Base-by-base conservation (phyloP, 2,329 filamentous ascomycete species). In the Epichloe amarillans region DNA sequence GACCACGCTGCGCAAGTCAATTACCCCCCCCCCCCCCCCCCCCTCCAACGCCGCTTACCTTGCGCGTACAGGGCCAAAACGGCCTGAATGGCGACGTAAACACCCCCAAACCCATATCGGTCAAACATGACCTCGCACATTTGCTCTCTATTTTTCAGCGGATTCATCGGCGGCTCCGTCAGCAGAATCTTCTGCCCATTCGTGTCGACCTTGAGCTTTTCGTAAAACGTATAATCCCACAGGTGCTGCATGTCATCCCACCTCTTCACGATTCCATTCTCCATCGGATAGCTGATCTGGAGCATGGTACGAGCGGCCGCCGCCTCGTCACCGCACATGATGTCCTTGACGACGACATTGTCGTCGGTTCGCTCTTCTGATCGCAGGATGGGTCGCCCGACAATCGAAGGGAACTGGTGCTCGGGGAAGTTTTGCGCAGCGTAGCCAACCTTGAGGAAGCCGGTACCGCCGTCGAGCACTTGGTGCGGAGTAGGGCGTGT, bases 91-190 rank as follows among this genome's bases (percentile, higher is more conserved):
- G 93, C 93, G 54, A 98, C 93, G 65, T 97, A 97, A 53, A 98
- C 91, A 52, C 93, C 93, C 46, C 90, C 91, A 65, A 98, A 98
- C 58, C 82, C 83, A 71, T 97, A 98, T 55, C 88, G 82, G 68
- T 98, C 93, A 69, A 98, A 95, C 93, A 98, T 98, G 70, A 97
- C 89, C 72, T 98, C 88, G 66, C 84, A 88, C 93, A 98, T 98
- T 70, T 94, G 84, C 72, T 97, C 90, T 56, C 93, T 82, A 73
- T 98, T 98, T 77, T 84, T 90, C 54, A 97, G 77, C 45, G 93
- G 93, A 71, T 98, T 97, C 86, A 97, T 93, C 15, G 93, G 93
- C 37, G 93, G 91, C 71, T 98, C 93, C 45, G 91, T 97, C 60
- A 97, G 79, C 57, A 98, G 80, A 67, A 98, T 97, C 79, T 98